A percentile compares a stretch with the other conserved stretches of the same genome.
Evolutionary conservation across 2,329 filamentous ascomycete genomes (phyloP).

Genomic region (Botrytis porri): DNA sequence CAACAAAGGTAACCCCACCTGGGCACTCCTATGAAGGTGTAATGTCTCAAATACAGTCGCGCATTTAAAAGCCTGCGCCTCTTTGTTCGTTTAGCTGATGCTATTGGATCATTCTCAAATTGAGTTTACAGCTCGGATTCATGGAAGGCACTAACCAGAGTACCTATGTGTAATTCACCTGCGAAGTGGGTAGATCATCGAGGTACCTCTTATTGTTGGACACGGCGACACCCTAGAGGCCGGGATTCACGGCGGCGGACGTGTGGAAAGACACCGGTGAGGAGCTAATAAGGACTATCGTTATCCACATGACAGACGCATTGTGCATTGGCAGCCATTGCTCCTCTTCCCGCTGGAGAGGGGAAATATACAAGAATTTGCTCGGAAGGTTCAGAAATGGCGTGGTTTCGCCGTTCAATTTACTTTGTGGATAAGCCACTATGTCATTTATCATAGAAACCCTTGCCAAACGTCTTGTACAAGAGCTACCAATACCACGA

Average conservation of each 20-base stretch:
- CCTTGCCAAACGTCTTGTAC: neutral
- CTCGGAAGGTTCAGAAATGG: neutral
- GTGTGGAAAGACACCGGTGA: neutral
- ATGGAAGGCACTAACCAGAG: neutral
- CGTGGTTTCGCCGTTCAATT: neutral
- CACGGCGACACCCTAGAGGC: neutral
- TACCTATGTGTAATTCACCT: neutral
- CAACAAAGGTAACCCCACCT: neutral
- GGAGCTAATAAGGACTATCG: neutral
- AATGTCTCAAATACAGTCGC: neutral
- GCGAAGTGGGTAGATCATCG: neutral
- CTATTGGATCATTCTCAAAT: neutral
- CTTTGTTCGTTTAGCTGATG: neutral
- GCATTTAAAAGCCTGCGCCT: neutral
- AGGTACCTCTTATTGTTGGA: neutral
- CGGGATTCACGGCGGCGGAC: conserved; percentile 7
- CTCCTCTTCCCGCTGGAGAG: neutral
- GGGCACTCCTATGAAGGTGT: neutral
- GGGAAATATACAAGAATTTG: neutral
- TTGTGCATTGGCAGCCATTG: too few species aligned
- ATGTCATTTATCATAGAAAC: neutral
- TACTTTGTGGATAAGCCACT: neutral
- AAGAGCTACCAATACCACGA: neutral
- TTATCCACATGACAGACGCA: neutral
- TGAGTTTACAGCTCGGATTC: neutral